phyloP scores from a whole-genome alignment of 1,139 yeast species.

The Candida anutae region DNA sequence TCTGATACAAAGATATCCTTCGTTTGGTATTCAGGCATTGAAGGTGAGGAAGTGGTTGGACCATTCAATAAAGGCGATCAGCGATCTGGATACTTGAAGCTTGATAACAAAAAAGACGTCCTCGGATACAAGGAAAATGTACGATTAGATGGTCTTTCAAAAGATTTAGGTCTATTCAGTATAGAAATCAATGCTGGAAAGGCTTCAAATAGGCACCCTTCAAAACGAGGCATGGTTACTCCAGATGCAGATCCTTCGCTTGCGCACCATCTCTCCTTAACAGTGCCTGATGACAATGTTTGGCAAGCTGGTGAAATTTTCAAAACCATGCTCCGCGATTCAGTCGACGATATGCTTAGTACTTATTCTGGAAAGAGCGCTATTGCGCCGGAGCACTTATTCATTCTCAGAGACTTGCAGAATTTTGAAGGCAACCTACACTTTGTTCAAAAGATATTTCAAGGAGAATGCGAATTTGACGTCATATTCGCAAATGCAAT shows the following conservation, averaged over 20 bases:
- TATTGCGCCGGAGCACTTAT: conserved; percentile 43
- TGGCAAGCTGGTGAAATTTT: conserved; percentile 83
- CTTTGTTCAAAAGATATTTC: conserved; percentile 64
- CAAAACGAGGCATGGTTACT: conserved; percentile 17
- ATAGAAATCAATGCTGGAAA: conserved; percentile 45
- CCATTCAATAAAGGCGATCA: conserved; percentile 7
- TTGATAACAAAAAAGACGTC: conserved; percentile 18
- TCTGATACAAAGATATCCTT: conserved; percentile 51
- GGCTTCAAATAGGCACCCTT: conserved; percentile 35
- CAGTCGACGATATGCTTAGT: conserved; percentile 43
- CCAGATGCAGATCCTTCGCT: conserved; percentile 43
- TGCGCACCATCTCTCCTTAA: conserved; percentile 60
- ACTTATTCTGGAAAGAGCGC: conserved; percentile 19
- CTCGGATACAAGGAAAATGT: conserved; percentile 29
- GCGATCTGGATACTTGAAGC: conserved; percentile 24
- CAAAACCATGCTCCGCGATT: conserved; percentile 61
- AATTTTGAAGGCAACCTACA: conserved; percentile 72
- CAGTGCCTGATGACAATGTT: conserved; percentile 61
- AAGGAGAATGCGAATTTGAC: conserved; percentile 74
- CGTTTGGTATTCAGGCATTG: conserved; percentile 72
- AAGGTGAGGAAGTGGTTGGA: conserved; percentile 29
- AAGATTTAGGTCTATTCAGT: conserved; percentile 48
- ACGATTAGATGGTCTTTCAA: conserved; percentile 45
- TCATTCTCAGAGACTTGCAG: conserved; percentile 52
- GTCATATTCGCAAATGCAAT: conserved; percentile 47